Evolutionary conservation across 192 early-diverging fungal species (phyloP), one percentile per base, ranked within the genome.

Genomic region (Linnemannia hyalina): DNA sequence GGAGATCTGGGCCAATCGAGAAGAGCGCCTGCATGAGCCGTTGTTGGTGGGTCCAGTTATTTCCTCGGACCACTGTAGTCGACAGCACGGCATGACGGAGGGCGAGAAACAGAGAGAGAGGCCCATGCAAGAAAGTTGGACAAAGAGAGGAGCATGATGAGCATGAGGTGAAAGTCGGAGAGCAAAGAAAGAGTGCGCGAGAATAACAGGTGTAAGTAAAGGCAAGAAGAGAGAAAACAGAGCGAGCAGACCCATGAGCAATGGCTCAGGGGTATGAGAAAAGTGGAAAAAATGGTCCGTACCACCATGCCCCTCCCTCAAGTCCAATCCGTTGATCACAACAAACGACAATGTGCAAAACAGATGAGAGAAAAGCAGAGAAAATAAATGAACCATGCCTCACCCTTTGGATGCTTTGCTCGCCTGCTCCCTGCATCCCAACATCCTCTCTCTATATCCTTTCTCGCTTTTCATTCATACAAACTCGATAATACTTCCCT

Each of bases 21-120:
- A 68, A 76, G 18, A 85, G 71, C 22, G 83, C 83, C 26, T 85
- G 83, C 78, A 85, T 85, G 60, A 85, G 70, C 46, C 83, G 74
- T 38, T 85, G 83, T 69, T 85, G 83, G 47, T 85, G 83, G 20
- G 78, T 85, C 78, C 78, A 77, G 41, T 36, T 71, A 41, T 71
- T 72, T 41, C 83, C 83, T 35, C 76, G 70, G 44, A 74, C 81
- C 77, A 71, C 26, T 70, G 38, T 32, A 46, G n/a, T 47, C 35
- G 44, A 63, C 7, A 46, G 60, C 11, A 65, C 15, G 10, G 29
- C 10, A 57, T 8, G n/a, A 29, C 60, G 13, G 18, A 65, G 26
- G 60, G 10, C 38, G 60, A 32, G 60, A 65, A 7, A 32, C 29
- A 11, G 60, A 65, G 9, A 65, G 9, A 13, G 29, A 65, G 29